Percentiles rank a stretch among this genome's conserved stretches.
These are phyloP conservation scores for Hippophae tibetana DNA, from an alignment of 306 rosid species.

Conservation along the genomic window DNA sequence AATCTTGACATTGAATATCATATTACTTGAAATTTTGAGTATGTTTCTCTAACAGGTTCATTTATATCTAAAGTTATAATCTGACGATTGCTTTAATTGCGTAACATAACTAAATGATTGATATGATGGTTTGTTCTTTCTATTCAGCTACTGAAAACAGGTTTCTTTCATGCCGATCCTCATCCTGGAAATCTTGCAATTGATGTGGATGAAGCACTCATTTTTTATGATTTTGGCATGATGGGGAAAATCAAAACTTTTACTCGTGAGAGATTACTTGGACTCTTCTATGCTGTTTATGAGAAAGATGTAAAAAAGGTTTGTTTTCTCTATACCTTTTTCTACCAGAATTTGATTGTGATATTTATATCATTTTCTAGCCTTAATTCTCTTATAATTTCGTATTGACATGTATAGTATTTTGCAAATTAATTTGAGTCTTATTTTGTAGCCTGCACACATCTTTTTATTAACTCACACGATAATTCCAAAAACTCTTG, in stretches of 20 bases:
- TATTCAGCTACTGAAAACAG: slow-evolving; percentile 74
- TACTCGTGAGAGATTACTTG: slow-evolving; percentile 82
- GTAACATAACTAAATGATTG: slow-evolving; percentile 7
- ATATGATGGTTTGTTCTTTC: slow-evolving; percentile 12
- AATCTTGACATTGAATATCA: neutral
- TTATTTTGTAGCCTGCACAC: too few species aligned
- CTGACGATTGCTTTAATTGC: neutral
- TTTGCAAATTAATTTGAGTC: too few species aligned
- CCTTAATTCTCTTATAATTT: too few species aligned
- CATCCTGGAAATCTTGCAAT: slow-evolving; percentile 93
- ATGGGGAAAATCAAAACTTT: slow-evolving; percentile 91
- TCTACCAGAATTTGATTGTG: too few species aligned
- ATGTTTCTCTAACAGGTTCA: too few species aligned
- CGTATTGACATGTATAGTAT: too few species aligned
- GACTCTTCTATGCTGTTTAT: slow-evolving; percentile 72
- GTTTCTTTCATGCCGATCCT: slow-evolving; percentile 97
- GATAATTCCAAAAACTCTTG: too few species aligned
- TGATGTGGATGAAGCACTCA: slow-evolving; percentile 68
- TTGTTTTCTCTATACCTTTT: slow-evolving; percentile 1
- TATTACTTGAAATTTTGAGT: too few species aligned
- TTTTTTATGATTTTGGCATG: slow-evolving; percentile 96
- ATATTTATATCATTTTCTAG: too few species aligned
- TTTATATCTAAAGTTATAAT: neutral
- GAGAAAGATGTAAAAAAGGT: slow-evolving; percentile 95
- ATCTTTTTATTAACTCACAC: too few species aligned